These are phyloP conservation scores for Novymonas esmeraldas DNA, from an alignment of 208 protist species.

Conservation along the genomic window DNA sequence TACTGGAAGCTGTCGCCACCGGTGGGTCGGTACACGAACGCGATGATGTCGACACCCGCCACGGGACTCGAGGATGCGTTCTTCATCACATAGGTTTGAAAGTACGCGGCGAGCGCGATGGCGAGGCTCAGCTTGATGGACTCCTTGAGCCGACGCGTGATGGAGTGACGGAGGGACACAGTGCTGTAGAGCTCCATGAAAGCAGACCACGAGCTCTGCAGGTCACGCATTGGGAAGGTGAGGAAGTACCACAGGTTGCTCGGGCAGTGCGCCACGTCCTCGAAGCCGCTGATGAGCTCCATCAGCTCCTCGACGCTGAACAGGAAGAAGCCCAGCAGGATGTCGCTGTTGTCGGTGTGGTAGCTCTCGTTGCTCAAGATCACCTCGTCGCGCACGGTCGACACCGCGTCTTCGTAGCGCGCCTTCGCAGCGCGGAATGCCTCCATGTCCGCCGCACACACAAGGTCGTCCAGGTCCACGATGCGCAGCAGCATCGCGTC, in stretches of 20 bases:
- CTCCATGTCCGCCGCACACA: constrained; percentile 60
- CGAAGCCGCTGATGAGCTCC: constrained; percentile 60
- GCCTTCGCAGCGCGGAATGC: constrained; percentile 52
- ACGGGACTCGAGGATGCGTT: constrained; percentile 62
- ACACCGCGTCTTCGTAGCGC: constrained; percentile 73
- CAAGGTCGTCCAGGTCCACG: constrained; percentile 54
- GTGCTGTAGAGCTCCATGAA: constrained; percentile 39
- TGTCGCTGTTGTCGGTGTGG: constrained; percentile 76
- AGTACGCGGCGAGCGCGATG: constrained; percentile 69
- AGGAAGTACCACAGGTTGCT: constrained; percentile 67
- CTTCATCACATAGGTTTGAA: constrained; percentile 79
- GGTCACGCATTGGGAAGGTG: constrained; percentile 53
- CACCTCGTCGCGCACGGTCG: constrained; percentile 69
- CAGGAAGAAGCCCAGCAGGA: constrained; percentile 84
- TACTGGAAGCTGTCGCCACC: constrained; percentile 87
- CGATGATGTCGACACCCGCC: constrained; percentile 79
- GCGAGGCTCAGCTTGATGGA: constrained; percentile 78
- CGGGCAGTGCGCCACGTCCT: constrained; percentile 35
- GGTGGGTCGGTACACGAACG: constrained; percentile 78
- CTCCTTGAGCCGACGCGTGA: constrained; percentile 85
- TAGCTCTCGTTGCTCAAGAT: constrained; percentile 88
- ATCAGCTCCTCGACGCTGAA: constrained; percentile 84
- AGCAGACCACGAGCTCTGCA: constrained; percentile 54
- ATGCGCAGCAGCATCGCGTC: constrained; percentile 80
- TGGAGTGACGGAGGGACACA: constrained; percentile 50